phyloP scores from a whole-genome alignment of 1,284 basidiomycete species.

The Trichosporon asahii region DNA sequence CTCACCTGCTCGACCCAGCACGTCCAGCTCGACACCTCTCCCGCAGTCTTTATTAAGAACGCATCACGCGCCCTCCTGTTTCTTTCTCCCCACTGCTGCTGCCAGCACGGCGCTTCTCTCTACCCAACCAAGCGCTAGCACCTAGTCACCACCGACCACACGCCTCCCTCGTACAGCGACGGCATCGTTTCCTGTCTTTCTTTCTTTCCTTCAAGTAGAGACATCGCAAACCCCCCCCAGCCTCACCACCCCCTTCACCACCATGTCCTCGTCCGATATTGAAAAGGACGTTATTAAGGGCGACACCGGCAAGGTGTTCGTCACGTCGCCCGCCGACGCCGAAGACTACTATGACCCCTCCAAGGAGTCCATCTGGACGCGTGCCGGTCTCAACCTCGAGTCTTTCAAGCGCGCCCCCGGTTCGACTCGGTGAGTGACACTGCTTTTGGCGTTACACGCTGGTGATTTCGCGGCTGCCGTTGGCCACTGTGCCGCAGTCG shows the following conservation, averaged over 20 bases:
- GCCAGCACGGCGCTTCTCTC: constrained; percentile 1
- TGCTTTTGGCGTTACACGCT: neutral
- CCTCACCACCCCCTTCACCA: neutral
- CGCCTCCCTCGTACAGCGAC: neutral
- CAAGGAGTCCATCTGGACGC: constrained; percentile 47
- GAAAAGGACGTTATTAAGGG: constrained; percentile 14
- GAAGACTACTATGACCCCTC: constrained; percentile 49
- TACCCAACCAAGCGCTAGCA: neutral
- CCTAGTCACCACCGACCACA: neutral
- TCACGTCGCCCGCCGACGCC: constrained; percentile 8
- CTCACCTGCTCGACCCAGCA: neutral
- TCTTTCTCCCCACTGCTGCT: neutral
- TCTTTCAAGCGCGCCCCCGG: constrained; percentile 54
- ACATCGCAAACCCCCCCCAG: neutral
- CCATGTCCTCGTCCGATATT: constrained; percentile 15
- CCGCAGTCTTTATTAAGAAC: neutral
- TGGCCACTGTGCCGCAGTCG: neutral
- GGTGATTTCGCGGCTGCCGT: neutral
- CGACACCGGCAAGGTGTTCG: constrained; percentile 19
- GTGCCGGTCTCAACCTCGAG: constrained; percentile 49
- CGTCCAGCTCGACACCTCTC: neutral
- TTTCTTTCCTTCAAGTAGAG: neutral
- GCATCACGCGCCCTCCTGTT: neutral
- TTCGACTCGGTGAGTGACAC: constrained; percentile 35
- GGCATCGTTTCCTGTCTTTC: neutral